Percentiles rank a stretch among this genome's conserved stretches.
Conservation (phyloP, 345 rosid species). For the Streptanthus diversifolius region DNA sequence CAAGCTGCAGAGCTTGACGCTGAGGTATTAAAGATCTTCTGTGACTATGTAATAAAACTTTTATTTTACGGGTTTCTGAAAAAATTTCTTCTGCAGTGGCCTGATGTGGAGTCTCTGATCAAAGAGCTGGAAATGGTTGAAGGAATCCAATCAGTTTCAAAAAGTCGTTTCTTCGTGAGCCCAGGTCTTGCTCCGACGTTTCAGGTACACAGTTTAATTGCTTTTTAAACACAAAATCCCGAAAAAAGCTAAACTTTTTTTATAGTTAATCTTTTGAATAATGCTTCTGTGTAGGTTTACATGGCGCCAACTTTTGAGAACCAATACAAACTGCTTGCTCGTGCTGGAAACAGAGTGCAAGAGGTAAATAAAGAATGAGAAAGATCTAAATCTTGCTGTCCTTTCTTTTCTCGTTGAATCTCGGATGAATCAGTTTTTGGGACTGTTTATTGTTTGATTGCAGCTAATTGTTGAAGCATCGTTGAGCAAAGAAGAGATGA, state of each 20-base stretch:
- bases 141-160: slow-evolving; percentile 74
- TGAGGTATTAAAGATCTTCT: slow-evolving; percentile 48
- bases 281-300: slow-evolving; percentile 56
- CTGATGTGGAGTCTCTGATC: slow-evolving; percentile 83
- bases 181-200: slow-evolving; percentile 96
- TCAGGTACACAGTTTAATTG: slow-evolving; percentile 50
- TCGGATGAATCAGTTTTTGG: neutral
- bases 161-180: slow-evolving; percentile 86
- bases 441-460: neutral
- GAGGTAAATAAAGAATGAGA: slow-evolving; percentile 56
- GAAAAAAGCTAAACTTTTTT: neutral
- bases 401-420: neutral
- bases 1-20: slow-evolving; percentile 66
- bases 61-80: neutral
- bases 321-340: slow-evolving; percentile 86
- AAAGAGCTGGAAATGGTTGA: slow-evolving; percentile 70
- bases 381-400: neutral
- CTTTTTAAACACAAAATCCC: neutral
- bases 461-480: slow-evolving; percentile 80
- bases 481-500: slow-evolving; percentile 76
- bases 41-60: neutral
- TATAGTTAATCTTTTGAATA: neutral
- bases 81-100: slow-evolving; percentile 56
- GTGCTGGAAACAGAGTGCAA: slow-evolving; percentile 88
- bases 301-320: slow-evolving; percentile 92